Percentiles rank a stretch among this genome's conserved stretches.
phyloP scores from a whole-genome alignment of 2,329 filamentous ascomycete genomes.

The Trichoderma aggressivum region DNA sequence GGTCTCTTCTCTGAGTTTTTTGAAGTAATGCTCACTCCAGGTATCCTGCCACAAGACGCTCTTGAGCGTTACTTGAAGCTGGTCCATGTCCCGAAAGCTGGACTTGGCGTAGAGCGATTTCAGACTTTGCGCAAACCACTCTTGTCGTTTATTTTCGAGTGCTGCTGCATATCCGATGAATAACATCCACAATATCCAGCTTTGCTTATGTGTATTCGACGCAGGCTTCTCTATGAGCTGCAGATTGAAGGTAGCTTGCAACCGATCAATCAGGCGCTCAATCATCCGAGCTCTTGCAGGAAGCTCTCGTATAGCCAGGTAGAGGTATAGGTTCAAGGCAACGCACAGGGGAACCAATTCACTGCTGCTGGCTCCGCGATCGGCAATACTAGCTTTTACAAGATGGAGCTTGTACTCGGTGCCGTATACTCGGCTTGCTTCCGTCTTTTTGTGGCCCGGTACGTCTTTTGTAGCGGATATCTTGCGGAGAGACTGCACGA shows the following conservation, averaged over 20 bases:
- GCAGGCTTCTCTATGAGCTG: background rate
- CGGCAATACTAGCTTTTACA: background rate
- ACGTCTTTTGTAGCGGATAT: background rate
- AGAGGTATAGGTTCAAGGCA: slow-evolving; percentile 4
- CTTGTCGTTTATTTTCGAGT: background rate
- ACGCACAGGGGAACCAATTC: background rate
- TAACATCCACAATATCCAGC: background rate
- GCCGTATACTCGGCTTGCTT: background rate
- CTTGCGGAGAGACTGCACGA: background rate
- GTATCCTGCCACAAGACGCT: slow-evolving; percentile 1
- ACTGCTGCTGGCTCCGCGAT: background rate
- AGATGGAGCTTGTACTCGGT: slow-evolving; percentile 7
- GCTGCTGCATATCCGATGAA: slow-evolving; percentile 9
- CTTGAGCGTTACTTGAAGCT: background rate
- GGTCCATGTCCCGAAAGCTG: background rate
- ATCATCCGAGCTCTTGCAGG: background rate
- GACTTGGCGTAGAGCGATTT: background rate
- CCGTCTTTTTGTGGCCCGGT: background rate
- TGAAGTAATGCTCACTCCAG: background rate
- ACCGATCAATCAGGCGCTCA: background rate
- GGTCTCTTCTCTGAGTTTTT: background rate
- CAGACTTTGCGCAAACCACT: background rate
- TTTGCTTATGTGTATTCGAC: background rate
- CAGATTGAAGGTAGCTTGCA: background rate
- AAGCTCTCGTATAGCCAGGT: slow-evolving; percentile 6